Base-by-base conservation (phyloP, 2,329 filamentous ascomycete genomes). In the Colletotrichum musicola region DNA sequence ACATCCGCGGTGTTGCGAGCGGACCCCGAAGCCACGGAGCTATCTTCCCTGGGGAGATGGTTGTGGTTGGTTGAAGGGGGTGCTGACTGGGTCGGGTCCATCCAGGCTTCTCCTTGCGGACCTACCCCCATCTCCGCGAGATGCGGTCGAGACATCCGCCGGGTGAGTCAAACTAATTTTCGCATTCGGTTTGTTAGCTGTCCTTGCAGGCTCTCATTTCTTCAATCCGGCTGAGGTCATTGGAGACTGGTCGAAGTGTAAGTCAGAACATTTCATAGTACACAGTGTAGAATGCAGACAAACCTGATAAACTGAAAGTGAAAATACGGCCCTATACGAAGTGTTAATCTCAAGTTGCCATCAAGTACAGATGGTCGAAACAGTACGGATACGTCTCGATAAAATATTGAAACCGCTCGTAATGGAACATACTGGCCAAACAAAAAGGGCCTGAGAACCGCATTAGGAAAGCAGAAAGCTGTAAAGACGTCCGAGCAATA, bases 1-100 rank as follows among this genome's bases (percentile, higher is more conserved):
- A 10, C 4, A 6, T 44, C 38, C 58, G 53, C 64, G 64, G 64
- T 53, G 42, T 68, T 68, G 60, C 38, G 58, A 54, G 47, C 64
- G 64, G 64, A 67, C 64, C 59, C 64, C 64, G 59, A 67, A 40
- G 58, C 18, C 0, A 35, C 42, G 59, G 53, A 58, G 51, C 35
- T 30, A 40, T 53, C 18, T 6, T 35, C 38, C n/a, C 13, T 6
- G 22, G 42, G 58, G 51, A 9, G 16, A n/a, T 6, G 12, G 35
- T 27, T 56, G 14, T 47, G 42, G 38, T 35, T 49, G 44, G 53
- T 22, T 50, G 40, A 14, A 53, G 14, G 35, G 47, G n/a, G 7
- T 27, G 38, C 27, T 16, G 20, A 18, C 25, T 20, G 40, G 14
- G 30, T 27, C 30, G 30, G 49, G 12, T 35, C 49, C 49, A 12